phyloP scores from a whole-genome alignment of 2,329 filamentous ascomycete species.

The Metarhizium guizhouense region DNA sequence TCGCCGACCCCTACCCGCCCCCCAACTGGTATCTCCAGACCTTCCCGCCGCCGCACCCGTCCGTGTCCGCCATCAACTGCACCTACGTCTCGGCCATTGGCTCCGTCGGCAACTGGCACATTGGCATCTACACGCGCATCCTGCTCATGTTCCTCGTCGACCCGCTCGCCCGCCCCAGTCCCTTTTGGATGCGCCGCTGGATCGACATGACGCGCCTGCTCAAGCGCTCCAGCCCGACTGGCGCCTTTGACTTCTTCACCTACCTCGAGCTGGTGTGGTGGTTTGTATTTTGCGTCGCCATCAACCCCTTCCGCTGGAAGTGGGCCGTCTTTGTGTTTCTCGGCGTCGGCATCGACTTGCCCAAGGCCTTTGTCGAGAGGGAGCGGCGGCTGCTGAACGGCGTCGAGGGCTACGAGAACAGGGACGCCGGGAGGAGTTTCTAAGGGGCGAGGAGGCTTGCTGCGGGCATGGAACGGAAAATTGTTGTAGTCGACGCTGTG shows the following conservation, averaged over 20 bases:
- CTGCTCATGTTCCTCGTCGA: constrained; percentile 80
- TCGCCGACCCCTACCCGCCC: constrained; percentile 63
- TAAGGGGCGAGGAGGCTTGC: not conserved
- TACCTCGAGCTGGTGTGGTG: constrained; percentile 79
- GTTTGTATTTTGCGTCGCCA: constrained; percentile 68
- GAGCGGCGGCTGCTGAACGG: constrained; percentile 55
- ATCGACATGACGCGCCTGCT: constrained; percentile 72
- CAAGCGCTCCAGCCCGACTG: constrained; percentile 60
- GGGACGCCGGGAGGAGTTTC: constrained; percentile 14
- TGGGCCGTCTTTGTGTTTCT: constrained; percentile 80
- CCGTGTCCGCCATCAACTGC: constrained; percentile 72
- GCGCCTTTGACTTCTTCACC: constrained; percentile 83
- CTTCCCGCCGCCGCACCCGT: constrained; percentile 67
- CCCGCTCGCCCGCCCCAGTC: constrained; percentile 61
- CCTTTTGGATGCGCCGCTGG: constrained; percentile 75
- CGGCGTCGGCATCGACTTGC: constrained; percentile 59
- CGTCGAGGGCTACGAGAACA: constrained; percentile 23
- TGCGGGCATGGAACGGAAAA: not conserved
- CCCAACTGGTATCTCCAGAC: constrained; percentile 87
- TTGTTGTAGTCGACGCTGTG: not conserved
- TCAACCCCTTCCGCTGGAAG: constrained; percentile 87
- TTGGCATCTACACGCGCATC: constrained; percentile 81
- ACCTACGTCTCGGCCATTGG: constrained; percentile 76
- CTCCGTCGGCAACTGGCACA: constrained; percentile 79
- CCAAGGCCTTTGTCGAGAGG: constrained; percentile 53